Conservation (phyloP, 148 eudicot species). For the Silene latifolia region DNA sequence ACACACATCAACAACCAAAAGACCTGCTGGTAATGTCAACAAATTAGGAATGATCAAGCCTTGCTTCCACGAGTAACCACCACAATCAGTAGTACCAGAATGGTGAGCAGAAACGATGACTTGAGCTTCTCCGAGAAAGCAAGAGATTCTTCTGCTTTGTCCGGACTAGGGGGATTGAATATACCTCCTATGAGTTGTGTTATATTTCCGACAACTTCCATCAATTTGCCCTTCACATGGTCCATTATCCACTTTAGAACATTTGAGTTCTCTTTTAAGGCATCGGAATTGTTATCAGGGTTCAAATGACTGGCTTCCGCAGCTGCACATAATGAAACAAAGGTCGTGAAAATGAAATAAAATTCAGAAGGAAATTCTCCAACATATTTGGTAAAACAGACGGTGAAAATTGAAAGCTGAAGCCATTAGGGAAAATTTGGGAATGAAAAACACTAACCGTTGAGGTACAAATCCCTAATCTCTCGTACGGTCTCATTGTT, state of each 20-base stretch:
- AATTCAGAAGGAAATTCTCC: background rate
- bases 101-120: slow-evolving; percentile 53
- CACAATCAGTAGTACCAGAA: slow-evolving; percentile 61
- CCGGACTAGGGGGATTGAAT: slow-evolving; percentile 21
- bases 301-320: slow-evolving; percentile 20
- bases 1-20: background rate
- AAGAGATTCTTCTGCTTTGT: slow-evolving; percentile 18
- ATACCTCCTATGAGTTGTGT: slow-evolving; percentile 27
- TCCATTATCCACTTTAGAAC: slow-evolving; percentile 42
- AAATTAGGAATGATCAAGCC: slow-evolving; percentile 38
- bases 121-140: slow-evolving; percentile 53
- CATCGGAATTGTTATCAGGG: slow-evolving; percentile 21
- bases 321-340: slow-evolving; percentile 20
- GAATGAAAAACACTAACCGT: slow-evolving; percentile 40
- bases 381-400: too few relatives aligned
- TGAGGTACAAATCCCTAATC: slow-evolving; percentile 47
- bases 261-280: slow-evolving; percentile 17
- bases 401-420: too few relatives aligned
- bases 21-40: slow-evolving; percentile 33
- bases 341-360: background rate
- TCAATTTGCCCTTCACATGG: slow-evolving; percentile 39
- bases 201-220: slow-evolving; percentile 35
- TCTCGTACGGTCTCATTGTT: slow-evolving; percentile 81
- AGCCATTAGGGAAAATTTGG: too few relatives aligned
- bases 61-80: slow-evolving; percentile 58